Evolutionary conservation across 1,284 basidiomycete species (phyloP), one percentile per base, ranked within the genome.

Genomic region (Melampsora americana): DNA sequence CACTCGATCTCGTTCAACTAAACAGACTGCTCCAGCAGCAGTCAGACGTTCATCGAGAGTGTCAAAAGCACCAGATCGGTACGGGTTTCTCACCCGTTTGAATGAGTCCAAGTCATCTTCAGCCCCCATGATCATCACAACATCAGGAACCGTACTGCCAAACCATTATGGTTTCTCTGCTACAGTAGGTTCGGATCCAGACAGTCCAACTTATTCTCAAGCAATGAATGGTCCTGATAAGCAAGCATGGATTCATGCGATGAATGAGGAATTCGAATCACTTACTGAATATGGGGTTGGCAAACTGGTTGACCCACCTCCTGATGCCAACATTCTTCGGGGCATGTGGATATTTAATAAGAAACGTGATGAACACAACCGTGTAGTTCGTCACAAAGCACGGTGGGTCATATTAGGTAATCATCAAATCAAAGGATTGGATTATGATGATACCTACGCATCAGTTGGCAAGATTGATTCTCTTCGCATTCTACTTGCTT

Each of bases 391-490:
- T 3, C n/a, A 67, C 66, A 59, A 39, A 48, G 66, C n/a, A 7
- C 5, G 66, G 7, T 67, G 20, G 26, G 44, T 44, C 4, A 20
- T 39, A 7, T 39, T 67, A 48, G 60, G 60, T 16, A 62, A 62
- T 32, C 60, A 62, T 62, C 60, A 62, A 62, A n/a, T n/a, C n/a
- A n/a, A n/a, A n/a, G n/a, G n/a, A n/a, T n/a, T n/a, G n/a, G n/a
- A n/a, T n/a, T n/a, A 62, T 32, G n/a, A 18, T 62, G 60, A 62
- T 18, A 62, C 60, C 5, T 62, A 32, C 6, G n/a, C 60, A 62
- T 62, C 28, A 3, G 60, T 62, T 26, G 60, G 30, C 3, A n/a
- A 30, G 5, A 62, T 18, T 62, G 60, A 62, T 7, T 23, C 60
- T 5, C 30, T 62, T 18, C 20, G 16, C 5, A 30, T 62, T 18